Base-by-base conservation (phyloP, 176 grass and related monocot species). In the Alloteropsis semialata region DNA sequence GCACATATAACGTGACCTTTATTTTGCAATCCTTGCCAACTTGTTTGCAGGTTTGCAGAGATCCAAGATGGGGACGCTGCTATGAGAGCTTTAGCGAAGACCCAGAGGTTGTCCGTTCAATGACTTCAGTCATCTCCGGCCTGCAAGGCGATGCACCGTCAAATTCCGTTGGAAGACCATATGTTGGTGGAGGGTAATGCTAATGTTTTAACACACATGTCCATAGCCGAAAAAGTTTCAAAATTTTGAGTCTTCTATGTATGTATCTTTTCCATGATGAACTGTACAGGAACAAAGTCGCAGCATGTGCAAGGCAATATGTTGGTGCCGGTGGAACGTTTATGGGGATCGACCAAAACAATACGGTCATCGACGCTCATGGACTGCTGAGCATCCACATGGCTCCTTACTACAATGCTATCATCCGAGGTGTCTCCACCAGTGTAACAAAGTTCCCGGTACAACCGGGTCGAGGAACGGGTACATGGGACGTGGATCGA, bases 51-150 rank as follows among this genome's bases (percentile, higher is more conserved):
- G 89, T 92, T 75, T 94, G 92, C 74, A 92, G 92, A 89, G 92
- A 94, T 72, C 92, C 92, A 58, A 94, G 92, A 87, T 94, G 92
- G 92, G 92, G 92, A 28, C 92, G 89, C n/a, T 94, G 92, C 84
- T 94, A 92, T 0, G 92, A 94, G 66, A 94, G 92, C 76, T 94
- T 92, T 14, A 91, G 92, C 0, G n/a, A n/a, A n/a, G n/a, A n/a
- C n/a, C n/a, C n/a, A n/a, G n/a, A n/a, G n/a, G n/a, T n/a, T n/a
- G n/a, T 94, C 27, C 83, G 89, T 61, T 55, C 81, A 27, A 39
- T 94, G 77, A 94, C 92, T 62, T 60, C 84, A 45, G 50, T 94
- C 15, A 92, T 94, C 61, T 77, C 90, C 36, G 92, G 92, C 13
- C 59, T 94, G 63, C 92, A 94, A 87, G 92, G 92, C 1, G 87